Evolutionary conservation across 768 basidiomycete genomes (phyloP), one percentile per base, ranked within the genome.

Genomic region (Rhizopogon salebrosus): DNA sequence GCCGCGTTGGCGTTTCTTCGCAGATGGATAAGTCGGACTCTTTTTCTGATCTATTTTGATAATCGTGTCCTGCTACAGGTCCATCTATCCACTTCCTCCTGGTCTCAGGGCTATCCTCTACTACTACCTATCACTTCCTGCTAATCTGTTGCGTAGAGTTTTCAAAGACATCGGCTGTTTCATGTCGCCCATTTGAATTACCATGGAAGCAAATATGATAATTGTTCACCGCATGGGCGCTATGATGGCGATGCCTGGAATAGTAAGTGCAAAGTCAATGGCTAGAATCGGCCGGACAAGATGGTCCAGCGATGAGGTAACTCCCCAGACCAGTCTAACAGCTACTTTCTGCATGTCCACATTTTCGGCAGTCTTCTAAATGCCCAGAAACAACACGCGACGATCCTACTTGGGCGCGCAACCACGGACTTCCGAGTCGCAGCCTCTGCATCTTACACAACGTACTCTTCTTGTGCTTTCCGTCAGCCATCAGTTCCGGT

Each of bases 21-120:
- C 55, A 48, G 36, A 51, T 40, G 62, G 64, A 16, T 71, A 64
- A 63, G 62, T 64, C 13, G 66, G 69, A 23, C 41, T 65, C 50
- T 66, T 67, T 51, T 65, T 70, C 60, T 43, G 27, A 18, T 45
- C 18, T 65, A 53, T 54, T 4, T 54, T 37, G 51, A 41, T 31
- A 7, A 5, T 29, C 20, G 1, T 3, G 6, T 41, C 26, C 41
- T 24, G n/a, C 41, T n/a, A 4, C 41, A 41, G 10, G 11, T 4
- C 29, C 13, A 7, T 31, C 20, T 18, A n/a, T 20, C 14, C 27
- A 31, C 20, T 14, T 29, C 13, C 20, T 34, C 8, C n/a, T 22
- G 45, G 45, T 31, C 35, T 46, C 11, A 46, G 45, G 45, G 45
- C 14, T 20, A 5, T 7, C 20, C 4, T 18, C 11, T 18, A 37